Base-by-base conservation (phyloP, 2,329 filamentous ascomycete species). In the Diplodia scrobiculata region DNA sequence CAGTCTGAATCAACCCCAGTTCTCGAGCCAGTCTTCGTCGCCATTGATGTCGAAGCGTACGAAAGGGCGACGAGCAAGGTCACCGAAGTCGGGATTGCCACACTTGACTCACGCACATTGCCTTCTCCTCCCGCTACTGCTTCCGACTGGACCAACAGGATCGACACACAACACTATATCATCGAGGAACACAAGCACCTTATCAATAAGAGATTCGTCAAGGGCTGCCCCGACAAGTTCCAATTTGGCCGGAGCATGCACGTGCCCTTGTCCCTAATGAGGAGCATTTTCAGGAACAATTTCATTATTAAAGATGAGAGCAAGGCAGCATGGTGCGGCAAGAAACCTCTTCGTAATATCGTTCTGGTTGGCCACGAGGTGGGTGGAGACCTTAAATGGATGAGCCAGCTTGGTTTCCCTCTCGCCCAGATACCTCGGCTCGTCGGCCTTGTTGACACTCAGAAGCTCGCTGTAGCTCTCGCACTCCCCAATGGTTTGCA, bases 61-160 rank as follows among this genome's bases (percentile, higher is more conserved):
- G 95, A 99, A 75, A 78, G 79, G 27, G 81, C 85, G 48, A 84
- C 87, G 9, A 79, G 83, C 32, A 80, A 85, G 10, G 84, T 98
- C 67, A 96, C 93, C 0, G 95, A 99, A 76, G 83, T 99, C 50
- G 95, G 95, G 0, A 82, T 99, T 50, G 89, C 91, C 1, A 88
- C 89, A 1, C 81, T 98, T 0, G 92, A 98, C 74, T 92, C 90
- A 0, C 75, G 79, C 25, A 82, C 86, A 54, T 76, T 92, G 25
- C 71, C 77, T 0, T 78, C 75, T 6, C 68, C 87, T 0, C 72
- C 84, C 0, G 90, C 90, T 0, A 32, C 55, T 3, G 91, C 87
- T 2, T 71, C 79, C 45, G 82, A 86, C 38, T 97, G 92, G 92
- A 84, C 86, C 69, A 71, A 79, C 0, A 76, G 83, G 55, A 89